These are phyloP conservation scores for Colletotrichum paranaense DNA, from an alignment of 2,329 filamentous ascomycete species.

Conservation along the genomic window DNA sequence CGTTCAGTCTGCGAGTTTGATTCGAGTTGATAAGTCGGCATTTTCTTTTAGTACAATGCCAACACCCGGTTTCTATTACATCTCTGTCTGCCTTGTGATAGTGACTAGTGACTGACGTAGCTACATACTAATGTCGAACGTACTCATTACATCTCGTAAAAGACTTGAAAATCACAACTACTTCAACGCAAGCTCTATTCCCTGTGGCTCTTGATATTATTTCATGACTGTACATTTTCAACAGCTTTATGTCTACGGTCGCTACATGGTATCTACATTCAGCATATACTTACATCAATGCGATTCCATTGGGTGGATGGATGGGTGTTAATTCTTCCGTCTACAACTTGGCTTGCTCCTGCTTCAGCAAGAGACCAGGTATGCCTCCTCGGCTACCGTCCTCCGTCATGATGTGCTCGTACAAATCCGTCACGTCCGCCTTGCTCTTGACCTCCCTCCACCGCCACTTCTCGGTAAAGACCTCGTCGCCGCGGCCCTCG, in stretches of 20 bases:
- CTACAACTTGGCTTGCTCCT: constrained; percentile 49
- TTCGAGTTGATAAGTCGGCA: constrained; percentile 3
- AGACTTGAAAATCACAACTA: neutral
- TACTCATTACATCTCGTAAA: fast-evolving
- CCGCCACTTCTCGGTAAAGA: constrained; percentile 68
- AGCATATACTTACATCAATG: neutral
- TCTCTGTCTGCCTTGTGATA: too few species aligned
- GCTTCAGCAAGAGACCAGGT: constrained; percentile 57
- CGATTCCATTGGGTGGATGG: too few species aligned
- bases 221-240: neutral
- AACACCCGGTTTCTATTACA: constrained; percentile 7
- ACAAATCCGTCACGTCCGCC: constrained; percentile 49
- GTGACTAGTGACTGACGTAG: neutral
- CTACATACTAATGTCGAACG: too few species aligned
- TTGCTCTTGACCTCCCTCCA: constrained; percentile 68
- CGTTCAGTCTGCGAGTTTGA: constrained; percentile 7
- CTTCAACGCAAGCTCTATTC: neutral
- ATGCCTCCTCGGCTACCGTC: constrained; percentile 65
- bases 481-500: constrained; percentile 54
- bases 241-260: neutral
- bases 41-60: constrained; percentile 2
- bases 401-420: constrained; percentile 57
- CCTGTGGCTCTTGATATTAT: too few species aligned
- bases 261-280: neutral
- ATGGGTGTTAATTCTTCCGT: neutral